Evolutionary conservation across 1,284 basidiomycete genomes (phyloP), one percentile per base, ranked within the genome.

Genomic region (Tylopilus orsonianus): DNA sequence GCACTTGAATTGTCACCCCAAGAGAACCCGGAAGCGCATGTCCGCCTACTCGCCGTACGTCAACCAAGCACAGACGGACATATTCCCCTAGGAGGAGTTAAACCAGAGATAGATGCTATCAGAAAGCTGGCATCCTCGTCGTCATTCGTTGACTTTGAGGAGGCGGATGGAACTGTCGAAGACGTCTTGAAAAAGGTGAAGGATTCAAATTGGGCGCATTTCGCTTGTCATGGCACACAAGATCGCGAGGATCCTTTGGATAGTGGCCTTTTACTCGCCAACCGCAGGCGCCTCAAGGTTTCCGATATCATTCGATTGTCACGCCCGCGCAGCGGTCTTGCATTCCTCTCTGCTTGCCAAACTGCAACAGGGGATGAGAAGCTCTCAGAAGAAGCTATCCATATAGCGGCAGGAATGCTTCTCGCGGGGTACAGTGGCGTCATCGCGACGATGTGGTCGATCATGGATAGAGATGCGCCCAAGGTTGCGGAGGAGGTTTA

Each of bases 111-210:
- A 12, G 38, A n/a, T 3, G 4, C 2, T 13, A 45, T 56, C 27
- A 44, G 9, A 30, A 10, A 20, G 9, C 0, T 35, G n/a, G 13
- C 16, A 3, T 30, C 33, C 18, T 40, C 26, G 5, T 41, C 44
- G 5, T 13, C 44, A 10, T 44, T 34, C 18, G 38, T 52, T 16
- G 5, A 3, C 0, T 22, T 52, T 8, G 29, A 36, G 9, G 48
- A 54, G 3, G 14, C 42, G 10, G 30, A 41, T 16, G 49, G 34
- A 2, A 56, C 41, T 0, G 41, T 50, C 8, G 35, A 49, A 14
- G 47, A 42, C 8, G 48, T 49, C 0, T 30, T 30, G 29, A 13
- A 9, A 13, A 30, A 30, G 29, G 14, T 30, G 29, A 14, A 4
- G 8, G 29, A 30, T 4, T 9, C 29, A 13, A 8, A 30, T 14